Conservation (phyloP, 805 yeast species). For the Myxozyma monticola region DNA sequence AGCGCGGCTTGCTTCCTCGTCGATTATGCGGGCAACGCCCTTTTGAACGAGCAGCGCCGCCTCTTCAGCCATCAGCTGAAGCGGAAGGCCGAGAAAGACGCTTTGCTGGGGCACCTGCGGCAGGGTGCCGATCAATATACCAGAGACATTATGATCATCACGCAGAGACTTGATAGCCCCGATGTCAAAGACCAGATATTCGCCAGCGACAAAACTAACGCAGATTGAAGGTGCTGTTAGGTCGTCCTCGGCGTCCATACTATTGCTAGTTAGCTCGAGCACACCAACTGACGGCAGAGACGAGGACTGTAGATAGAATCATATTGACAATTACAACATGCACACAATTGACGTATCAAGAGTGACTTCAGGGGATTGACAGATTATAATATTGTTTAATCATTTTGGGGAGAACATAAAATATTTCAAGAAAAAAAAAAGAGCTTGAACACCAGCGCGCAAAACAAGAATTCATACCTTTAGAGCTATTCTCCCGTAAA, state of each 20-base stretch:
- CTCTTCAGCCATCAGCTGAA: conserved; percentile 73
- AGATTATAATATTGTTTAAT: too few relatives aligned
- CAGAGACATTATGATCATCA: conserved; percentile 60
- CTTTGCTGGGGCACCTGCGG: conserved; percentile 94
- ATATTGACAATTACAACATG: conserved; percentile 24
- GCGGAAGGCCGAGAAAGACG: conserved; percentile 79
- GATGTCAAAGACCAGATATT: conserved; percentile 28
- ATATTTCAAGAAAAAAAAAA: too few relatives aligned
- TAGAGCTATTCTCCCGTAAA: background rate
- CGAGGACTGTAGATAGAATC: background rate
- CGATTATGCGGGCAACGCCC: conserved; percentile 43
- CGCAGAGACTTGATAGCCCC: conserved; percentile 55
- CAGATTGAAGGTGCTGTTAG: conserved; percentile 2
- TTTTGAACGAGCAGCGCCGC: conserved; percentile 58
- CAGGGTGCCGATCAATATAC: conserved; percentile 78
- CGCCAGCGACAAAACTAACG: conserved; percentile 26
- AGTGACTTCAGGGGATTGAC: conserved; percentile 35
- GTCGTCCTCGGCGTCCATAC: too few relatives aligned
- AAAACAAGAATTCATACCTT: background rate
- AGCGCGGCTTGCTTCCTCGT: conserved; percentile 40
- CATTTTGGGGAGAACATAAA: too few relatives aligned
- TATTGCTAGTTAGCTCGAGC: too few relatives aligned
- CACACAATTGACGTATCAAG: conserved; percentile 1
- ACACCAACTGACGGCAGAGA: too few relatives aligned
- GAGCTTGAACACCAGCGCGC: background rate